Base-by-base conservation (phyloP, 805 yeast species). In the Kodamaea hsintzibuensis region DNA sequence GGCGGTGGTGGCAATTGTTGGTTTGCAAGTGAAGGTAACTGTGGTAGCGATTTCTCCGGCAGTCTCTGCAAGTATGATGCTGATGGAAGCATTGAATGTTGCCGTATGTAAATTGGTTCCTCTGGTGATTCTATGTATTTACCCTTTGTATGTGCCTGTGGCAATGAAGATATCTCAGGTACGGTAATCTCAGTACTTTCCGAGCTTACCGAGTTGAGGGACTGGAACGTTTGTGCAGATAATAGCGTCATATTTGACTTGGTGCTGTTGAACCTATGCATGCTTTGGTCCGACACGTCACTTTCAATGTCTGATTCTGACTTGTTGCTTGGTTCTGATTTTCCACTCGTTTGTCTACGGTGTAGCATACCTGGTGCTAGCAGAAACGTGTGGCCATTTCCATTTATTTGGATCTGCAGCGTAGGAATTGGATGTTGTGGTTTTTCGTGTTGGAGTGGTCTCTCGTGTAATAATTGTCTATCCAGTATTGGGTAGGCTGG, bases 251-350 rank as follows among this genome's bases (percentile, higher is more conserved):
- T 18, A 19, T 50, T 50, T 7, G 60, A 57, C 44, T 51, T 53
- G 12, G 60, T 55, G 17, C 60, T 57, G 39, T 55, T 55, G 39
- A 44, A 40, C 18, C 54, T 42, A 22, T 51, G 43, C 27, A 50
- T 50, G 38, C 54, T 57, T 10, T 55, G 49, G 12, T 43, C 45
- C 16, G 53, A 52, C 13, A 25, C 42, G 17, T 48, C 55, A 37
- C 42, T 47, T 17, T 42, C 47, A 7, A 25, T 13, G 25, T 40
- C 44, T 7, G 44, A 40, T 16, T 35, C 42, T 30, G 33, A 37
- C 22, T 14, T 7, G 49, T 47, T 16, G 19, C 47, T 44, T 13
- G 47, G 37, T 12, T 35, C 42, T 30, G 33, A 37, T 18, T 17
- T 12, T 38, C 35, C 17, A 22, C 47, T 44, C 19, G 47, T 14